Evolutionary conservation across 1,284 basidiomycete species (phyloP).

Genomic region (Moesziomyces sp.): DNA sequence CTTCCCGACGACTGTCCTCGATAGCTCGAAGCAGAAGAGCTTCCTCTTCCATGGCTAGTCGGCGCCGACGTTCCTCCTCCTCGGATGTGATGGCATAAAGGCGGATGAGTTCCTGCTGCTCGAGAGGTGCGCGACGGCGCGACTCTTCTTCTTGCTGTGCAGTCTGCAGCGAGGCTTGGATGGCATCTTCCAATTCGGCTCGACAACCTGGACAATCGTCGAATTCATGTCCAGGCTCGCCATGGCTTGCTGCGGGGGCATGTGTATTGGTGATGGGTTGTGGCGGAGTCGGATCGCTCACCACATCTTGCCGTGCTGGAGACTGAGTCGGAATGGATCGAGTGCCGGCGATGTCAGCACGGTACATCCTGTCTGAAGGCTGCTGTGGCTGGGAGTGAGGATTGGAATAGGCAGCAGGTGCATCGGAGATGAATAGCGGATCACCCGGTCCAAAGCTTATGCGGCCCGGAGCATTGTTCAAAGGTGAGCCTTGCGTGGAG

Average conservation of each 20-base stretch:
- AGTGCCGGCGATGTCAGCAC: background rate
- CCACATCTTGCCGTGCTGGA: background rate
- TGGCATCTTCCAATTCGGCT: slow-evolving; percentile 43
- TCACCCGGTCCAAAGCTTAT: slow-evolving; percentile 31
- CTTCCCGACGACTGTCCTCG: slow-evolving; percentile 40
- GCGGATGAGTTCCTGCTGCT: slow-evolving; percentile 27
- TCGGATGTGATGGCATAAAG: slow-evolving; percentile 27
- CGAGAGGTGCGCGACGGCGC: slow-evolving; percentile 14
- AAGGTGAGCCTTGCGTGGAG: background rate
- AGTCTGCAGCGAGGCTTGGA: slow-evolving; percentile 39
- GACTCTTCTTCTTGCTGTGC: slow-evolving; percentile 31
- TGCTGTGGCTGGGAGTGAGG: background rate
- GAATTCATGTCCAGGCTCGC: slow-evolving; percentile 20
- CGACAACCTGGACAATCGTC: slow-evolving; percentile 50
- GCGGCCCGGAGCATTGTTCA: background rate
- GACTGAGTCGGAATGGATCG: background rate
- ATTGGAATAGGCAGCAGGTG: slow-evolving; percentile 1
- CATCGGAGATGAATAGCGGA: slow-evolving; percentile 17
- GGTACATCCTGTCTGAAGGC: background rate
- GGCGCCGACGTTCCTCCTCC: slow-evolving; percentile 25
- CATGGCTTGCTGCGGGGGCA: slow-evolving; percentile 1
- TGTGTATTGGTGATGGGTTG: background rate
- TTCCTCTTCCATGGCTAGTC: slow-evolving; percentile 40
- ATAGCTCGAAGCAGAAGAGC: slow-evolving; percentile 29
- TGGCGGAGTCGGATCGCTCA: background rate